phyloP scores from a whole-genome alignment of 106 monocot genomes.

The Dendrobium officinale region DNA sequence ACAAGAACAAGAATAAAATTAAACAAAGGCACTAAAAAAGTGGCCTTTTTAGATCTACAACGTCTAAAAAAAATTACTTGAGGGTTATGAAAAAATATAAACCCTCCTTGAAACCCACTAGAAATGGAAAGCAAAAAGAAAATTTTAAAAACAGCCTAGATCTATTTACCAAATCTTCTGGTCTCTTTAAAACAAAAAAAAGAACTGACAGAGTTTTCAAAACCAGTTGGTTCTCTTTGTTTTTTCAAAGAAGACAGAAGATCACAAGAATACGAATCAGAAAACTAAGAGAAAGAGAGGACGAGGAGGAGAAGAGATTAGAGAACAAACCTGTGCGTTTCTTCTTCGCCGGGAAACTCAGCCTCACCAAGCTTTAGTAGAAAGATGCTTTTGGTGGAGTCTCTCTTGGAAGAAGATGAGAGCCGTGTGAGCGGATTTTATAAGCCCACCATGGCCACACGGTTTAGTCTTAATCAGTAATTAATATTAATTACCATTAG shows the following conservation, averaged over 20 bases:
- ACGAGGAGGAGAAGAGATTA: conserved; percentile 1
- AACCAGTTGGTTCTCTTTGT: neutral
- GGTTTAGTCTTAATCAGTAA: neutral
- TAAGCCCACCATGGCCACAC: neutral
- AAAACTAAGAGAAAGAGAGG: neutral
- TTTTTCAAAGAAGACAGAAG: neutral
- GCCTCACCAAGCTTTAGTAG: neutral
- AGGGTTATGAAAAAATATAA: conserved; percentile 1
- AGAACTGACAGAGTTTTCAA: neutral
- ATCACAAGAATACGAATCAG: neutral
- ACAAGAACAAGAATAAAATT: neutral
- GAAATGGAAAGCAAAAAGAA: neutral
- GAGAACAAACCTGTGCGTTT: conserved; percentile 7
- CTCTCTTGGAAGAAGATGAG: neutral
- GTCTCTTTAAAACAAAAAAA: neutral
- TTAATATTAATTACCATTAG: neutral
- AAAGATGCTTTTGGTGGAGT: conserved; percentile 7
- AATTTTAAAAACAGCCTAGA: neutral
- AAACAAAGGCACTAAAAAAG: conserved; percentile 6
- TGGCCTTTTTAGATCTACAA: conserved; percentile 6
- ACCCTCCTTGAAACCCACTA: conserved; percentile 1
- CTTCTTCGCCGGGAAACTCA: neutral
- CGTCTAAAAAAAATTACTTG: neutral
- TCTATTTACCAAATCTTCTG: neutral
- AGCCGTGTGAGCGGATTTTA: neutral